These are phyloP conservation scores for Punctularia strigosozonata DNA, from an alignment of 768 basidiomycete genomes.

Conservation along the genomic window DNA sequence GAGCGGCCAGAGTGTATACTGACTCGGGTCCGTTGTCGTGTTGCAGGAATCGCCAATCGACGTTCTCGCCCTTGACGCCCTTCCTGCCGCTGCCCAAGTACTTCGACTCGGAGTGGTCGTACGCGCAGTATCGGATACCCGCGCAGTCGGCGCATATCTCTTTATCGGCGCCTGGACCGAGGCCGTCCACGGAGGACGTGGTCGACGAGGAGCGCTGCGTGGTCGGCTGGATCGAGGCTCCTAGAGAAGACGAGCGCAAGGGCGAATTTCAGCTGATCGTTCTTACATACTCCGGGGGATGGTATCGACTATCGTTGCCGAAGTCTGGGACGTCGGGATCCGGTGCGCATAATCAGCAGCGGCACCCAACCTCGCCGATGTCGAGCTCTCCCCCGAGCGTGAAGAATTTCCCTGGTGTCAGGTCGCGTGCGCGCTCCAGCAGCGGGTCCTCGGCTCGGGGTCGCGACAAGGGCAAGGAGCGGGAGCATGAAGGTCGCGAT, in stretches of 20 bases:
- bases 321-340: conserved; percentile 16
- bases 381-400: conserved; percentile 32
- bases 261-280: conserved; percentile 73
- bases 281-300: conserved; percentile 81
- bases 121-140: conserved; percentile 85
- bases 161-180: conserved; percentile 50
- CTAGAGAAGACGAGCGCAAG: conserved; percentile 23
- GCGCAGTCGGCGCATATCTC: conserved; percentile 76
- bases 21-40: background rate
- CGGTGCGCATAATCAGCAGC: conserved; percentile 10
- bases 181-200: conserved; percentile 43
- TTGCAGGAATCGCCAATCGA: conserved; percentile 71
- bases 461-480: conserved; percentile 52
- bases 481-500: conserved; percentile 47
- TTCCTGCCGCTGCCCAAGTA: conserved; percentile 82
- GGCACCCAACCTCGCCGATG: conserved; percentile 6
- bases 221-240: conserved; percentile 72
- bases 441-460: conserved; percentile 47
- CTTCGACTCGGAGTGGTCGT: conserved; percentile 94
- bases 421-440: too few relatives aligned
- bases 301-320: conserved; percentile 76
- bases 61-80: conserved; percentile 67
- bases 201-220: conserved; percentile 78
- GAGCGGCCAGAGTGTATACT: too few relatives aligned
- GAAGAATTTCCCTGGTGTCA: conserved; percentile 26